Base-by-base conservation (phyloP, 2,329 filamentous ascomycete species). In the Claviceps humidiphila region DNA sequence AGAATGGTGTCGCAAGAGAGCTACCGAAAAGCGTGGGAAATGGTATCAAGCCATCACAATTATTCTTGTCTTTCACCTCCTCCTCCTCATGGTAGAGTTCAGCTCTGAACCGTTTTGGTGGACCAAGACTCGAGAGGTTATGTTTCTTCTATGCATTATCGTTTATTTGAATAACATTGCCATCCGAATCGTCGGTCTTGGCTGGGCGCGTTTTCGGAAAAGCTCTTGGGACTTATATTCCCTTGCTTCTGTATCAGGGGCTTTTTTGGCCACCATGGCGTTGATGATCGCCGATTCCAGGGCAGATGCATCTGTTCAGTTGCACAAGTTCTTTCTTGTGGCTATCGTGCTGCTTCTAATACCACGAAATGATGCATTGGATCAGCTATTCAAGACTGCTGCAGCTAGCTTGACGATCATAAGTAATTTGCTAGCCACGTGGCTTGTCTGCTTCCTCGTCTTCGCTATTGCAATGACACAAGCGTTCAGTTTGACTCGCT, bases 311-410 rank as follows among this genome's bases (percentile, higher is more conserved):
- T 89, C 91, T 59, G 75, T 84, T 38, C 87, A 90, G 68, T 71
- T 96, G 37, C 89, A 97, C 73, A 98, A 98, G 68, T 80, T 95
- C 55, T 96, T 95, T 66, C 76, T 98, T 37, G 93, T 97, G 20
- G 85, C 88, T 8, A 85, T 97, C 51, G 84, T 93, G 2, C 76
- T 97, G 8, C 74, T 98, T 50, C 78, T 98, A 38, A 98, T 98
- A 55, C 93, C 93, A 1, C 81, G 94, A 50, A 98, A 98, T 65
- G 94, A 98, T 61, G 90, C 95, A 49, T 78, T 98, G 22, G 94
- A 98, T 64, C 93, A 98, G 66, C 80, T 98, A 0, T 98, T 98
- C 80, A 98, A 98, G 68, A 98, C 94, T 1, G 94, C 91, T 0
- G 93, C 93, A 11, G 93, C 91, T 51, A 95, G 88, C 81, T 71